A percentile compares a stretch with the other conserved stretches of the same genome.
phyloP scores from a whole-genome alignment of 164 flowering plant species.

The Chimonanthus praecox region DNA sequence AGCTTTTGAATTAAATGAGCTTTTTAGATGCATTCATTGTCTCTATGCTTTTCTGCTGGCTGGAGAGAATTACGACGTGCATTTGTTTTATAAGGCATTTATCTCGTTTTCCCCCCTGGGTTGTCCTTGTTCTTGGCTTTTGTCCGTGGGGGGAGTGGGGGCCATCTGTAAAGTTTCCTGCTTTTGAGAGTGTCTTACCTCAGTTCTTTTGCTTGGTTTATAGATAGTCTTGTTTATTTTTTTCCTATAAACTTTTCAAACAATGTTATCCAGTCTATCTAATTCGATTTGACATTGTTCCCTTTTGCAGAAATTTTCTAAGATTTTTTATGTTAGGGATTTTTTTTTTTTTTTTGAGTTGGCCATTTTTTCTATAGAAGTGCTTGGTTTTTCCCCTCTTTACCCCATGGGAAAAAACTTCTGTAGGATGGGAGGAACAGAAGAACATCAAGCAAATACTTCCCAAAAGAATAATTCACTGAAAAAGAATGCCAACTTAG shows the following conservation, averaged over 20 bases:
- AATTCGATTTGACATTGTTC: no score
- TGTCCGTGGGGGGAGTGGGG: background rate
- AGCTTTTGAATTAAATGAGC: constrained; percentile 1
- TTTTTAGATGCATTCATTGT: background rate
- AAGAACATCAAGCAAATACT: no score
- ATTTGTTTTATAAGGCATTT: background rate
- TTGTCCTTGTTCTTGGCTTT: background rate
- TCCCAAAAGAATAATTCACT: no score
- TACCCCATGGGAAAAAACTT: no score
- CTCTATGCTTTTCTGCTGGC: background rate
- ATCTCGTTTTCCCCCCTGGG: background rate
- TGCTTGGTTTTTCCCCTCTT: no score
- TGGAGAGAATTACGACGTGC: background rate
- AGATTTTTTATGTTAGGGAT: no score
- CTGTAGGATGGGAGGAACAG: no score
- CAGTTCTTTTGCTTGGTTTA: no score
- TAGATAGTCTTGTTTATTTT: background rate
- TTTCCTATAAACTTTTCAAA: background rate
- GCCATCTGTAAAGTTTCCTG: background rate
- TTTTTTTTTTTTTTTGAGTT: no score
- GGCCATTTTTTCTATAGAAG: no score
- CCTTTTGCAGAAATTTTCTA: no score
- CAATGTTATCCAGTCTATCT: background rate
- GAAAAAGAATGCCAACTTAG: no score
- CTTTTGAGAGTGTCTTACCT: background rate